Base-by-base conservation (phyloP, 805 yeast species). In the Ogataea pini region DNA sequence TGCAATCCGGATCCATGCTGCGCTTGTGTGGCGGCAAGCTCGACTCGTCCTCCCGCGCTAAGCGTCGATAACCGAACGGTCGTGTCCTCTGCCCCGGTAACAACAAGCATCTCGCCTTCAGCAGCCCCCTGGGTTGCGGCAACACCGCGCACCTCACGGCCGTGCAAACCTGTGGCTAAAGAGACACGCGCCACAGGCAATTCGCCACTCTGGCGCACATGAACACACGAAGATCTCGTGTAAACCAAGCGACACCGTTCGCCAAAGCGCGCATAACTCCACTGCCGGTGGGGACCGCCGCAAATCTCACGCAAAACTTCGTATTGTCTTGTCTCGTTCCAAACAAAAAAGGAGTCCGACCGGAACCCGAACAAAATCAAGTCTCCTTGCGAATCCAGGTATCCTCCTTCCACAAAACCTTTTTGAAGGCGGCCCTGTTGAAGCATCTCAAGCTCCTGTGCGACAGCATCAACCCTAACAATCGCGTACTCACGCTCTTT, bases 1-100 rank as follows among this genome's bases (percentile, higher is more conserved):
- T 92, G 98, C 40, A 94, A 67, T 1, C 98, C 98, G 1, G 97
- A 89, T 3, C 89, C 85, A 64, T 94, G 99, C 48, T 81, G 79
- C 63, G 92, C 79, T 61, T 84, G 75, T 3, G 86, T 75, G 85
- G 89, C 82, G 27, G 66, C 68, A 31, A 73, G 75, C 7, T 60
- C 58, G 1, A 86, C 53, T 0, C 56, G 50, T 1, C 89, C 89
- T 25, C 69, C 59, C 2, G 44, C 16, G 22, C 50, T 41, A 4
- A 80, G 44, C 14, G 60, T 66, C 5, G 83, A 78, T n/a, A 92
- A 54, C 50, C 80, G 77, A 4, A 94, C 68, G 0, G 89, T 78
- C 0, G 97, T 86, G 61, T 94, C 99, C 64, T 94, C 99, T 0
- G 96, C 83, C 4, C 89, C 98, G 4, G 92, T 82, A 27, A 88